Conservation (phyloP, 352 stramenopile species). For the Poterioochromonas sp. region DNA sequence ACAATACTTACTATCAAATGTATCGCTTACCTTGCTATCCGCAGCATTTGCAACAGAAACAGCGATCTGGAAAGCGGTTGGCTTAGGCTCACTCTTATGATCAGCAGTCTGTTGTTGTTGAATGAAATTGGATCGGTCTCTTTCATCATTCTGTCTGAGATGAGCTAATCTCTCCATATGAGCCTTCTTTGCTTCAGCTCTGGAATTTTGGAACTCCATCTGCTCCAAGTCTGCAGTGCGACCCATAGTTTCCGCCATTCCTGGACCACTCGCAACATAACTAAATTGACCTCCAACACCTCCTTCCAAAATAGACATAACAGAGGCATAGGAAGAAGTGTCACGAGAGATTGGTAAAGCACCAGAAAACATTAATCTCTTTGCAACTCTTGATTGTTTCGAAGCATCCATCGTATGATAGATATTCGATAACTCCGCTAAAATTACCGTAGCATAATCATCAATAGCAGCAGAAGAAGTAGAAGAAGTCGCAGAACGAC, state of each 20-base stretch:
- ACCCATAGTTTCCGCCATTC: background rate
- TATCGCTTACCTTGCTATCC: background rate
- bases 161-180: background rate
- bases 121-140: background rate
- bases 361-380: slow-evolving; percentile 41
- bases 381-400: slow-evolving; percentile 38
- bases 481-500: background rate
- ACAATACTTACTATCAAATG: no score
- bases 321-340: slow-evolving; percentile 44
- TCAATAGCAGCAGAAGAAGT: background rate
- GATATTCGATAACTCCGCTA: slow-evolving; percentile 38
- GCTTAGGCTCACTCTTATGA: background rate
- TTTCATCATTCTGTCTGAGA: slow-evolving; percentile 1
- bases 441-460: slow-evolving; percentile 32
- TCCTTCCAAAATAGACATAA: slow-evolving; percentile 39
- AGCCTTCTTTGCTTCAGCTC: slow-evolving; percentile 32
- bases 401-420: slow-evolving; percentile 39
- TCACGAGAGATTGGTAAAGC: slow-evolving; percentile 47
- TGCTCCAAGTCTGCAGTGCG: background rate
- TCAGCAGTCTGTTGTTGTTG: background rate
- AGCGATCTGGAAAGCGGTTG: slow-evolving; percentile 1
- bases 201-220: slow-evolving; percentile 13
- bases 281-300: background rate
- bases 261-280: background rate
- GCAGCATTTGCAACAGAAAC: slow-evolving; percentile 17